Evolutionary conservation across 2,329 filamentous ascomycete genomes (phyloP).

Genomic region (Cercospora nicotianae): DNA sequence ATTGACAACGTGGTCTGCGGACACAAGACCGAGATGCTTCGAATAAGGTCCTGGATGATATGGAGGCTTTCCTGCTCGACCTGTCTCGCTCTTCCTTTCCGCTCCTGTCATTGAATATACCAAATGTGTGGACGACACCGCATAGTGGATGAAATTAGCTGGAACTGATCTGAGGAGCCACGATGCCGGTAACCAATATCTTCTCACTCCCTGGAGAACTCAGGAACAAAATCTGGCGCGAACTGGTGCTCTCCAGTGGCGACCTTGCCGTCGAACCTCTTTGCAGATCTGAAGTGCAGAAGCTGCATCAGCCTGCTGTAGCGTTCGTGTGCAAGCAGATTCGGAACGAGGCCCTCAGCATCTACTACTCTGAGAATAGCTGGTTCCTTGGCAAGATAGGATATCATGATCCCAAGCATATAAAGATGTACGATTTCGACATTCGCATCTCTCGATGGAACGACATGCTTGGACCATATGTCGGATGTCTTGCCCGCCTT

Average conservation of each 20-base stretch:
- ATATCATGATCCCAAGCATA: conserved; percentile 19
- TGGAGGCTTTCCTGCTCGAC: neutral
- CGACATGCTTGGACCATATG: conserved; percentile 16
- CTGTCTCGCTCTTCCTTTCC: neutral
- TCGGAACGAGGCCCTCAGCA: conserved; percentile 24
- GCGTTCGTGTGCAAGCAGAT: conserved; percentile 22
- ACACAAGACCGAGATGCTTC: neutral
- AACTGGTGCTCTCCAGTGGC: conserved; percentile 11
- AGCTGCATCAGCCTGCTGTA: conserved; percentile 22
- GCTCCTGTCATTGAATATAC: neutral
- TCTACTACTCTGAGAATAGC: conserved; percentile 28
- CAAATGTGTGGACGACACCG: neutral
- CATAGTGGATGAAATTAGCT: neutral
- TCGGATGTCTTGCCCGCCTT: conserved; percentile 14
- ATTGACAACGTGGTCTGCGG: neutral
- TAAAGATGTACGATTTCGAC: conserved; percentile 26
- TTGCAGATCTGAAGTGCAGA: conserved; percentile 15
- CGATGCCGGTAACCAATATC: neutral
- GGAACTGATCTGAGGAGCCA: neutral
- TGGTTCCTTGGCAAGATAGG: conserved; percentile 28
- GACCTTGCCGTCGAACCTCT: conserved; percentile 22
- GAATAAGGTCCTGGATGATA: neutral
- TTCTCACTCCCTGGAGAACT: conserved; percentile 23
- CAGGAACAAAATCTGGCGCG: conserved; percentile 23
- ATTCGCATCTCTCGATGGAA: conserved; percentile 20